A percentile compares a stretch with the other conserved stretches of the same genome.
Conservation (phyloP, 148 eudicot species). For the Bassia scoparia region DNA sequence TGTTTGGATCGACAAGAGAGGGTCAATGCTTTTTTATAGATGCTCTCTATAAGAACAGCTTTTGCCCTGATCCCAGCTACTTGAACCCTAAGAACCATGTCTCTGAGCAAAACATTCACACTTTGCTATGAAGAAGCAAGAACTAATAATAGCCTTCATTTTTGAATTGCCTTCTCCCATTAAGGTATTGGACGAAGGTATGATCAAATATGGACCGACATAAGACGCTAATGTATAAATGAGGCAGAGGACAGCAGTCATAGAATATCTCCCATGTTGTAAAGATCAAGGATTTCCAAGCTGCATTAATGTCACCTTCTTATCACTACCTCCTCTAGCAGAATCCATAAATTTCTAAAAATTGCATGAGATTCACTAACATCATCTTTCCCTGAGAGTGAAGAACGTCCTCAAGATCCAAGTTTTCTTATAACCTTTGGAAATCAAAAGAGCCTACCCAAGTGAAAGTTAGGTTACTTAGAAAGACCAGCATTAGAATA, state of each 20-base stretch:
- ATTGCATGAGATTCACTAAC: slow-evolving; percentile 39
- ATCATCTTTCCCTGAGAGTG: slow-evolving; percentile 43
- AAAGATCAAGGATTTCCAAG: slow-evolving; percentile 47
- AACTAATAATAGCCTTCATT: slow-evolving; percentile 37
- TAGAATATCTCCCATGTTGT: slow-evolving; percentile 48
- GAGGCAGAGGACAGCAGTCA: slow-evolving; percentile 39
- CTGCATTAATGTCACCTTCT: slow-evolving; percentile 37
- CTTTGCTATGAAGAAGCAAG: slow-evolving; percentile 36
- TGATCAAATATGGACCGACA: slow-evolving; percentile 47
- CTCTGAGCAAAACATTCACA: slow-evolving; percentile 36
- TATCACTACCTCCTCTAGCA: slow-evolving; percentile 24
- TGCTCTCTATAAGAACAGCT: slow-evolving; percentile 34
- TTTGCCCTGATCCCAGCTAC: slow-evolving; percentile 36
- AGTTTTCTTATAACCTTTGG: slow-evolving; percentile 55
- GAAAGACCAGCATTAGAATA: slow-evolving; percentile 37
- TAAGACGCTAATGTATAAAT: slow-evolving; percentile 39
- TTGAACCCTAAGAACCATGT: slow-evolving; percentile 41
- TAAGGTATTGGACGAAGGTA: slow-evolving; percentile 45
- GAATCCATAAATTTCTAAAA: slow-evolving; percentile 35
- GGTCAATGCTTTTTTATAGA: slow-evolving; percentile 40
- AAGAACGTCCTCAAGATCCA: slow-evolving; percentile 71
- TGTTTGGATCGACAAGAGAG: slow-evolving; percentile 38
- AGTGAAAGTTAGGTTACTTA: slow-evolving; percentile 51
- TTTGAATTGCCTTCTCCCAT: slow-evolving; percentile 26
- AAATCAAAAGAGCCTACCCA: slow-evolving; percentile 49